Evolutionary conservation across 192 early-diverging fungal genomes (phyloP), one percentile per base, ranked within the genome.

Genomic region (Fimicolochytrium jonesii): DNA sequence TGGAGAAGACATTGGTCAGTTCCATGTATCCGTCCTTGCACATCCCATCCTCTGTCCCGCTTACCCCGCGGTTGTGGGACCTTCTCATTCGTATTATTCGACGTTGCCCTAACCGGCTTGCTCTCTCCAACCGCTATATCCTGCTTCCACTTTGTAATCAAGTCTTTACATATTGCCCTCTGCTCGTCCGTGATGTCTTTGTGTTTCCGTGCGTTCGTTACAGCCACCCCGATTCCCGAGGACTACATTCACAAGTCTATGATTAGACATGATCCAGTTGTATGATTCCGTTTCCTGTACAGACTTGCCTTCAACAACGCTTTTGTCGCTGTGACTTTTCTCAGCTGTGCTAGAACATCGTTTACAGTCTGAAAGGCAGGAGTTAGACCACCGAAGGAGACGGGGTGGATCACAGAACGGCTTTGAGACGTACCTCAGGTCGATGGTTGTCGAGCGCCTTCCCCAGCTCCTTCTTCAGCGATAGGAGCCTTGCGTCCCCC

Each of bases 81-180:
- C 37, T 11, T 39, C 37, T 17, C 37, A 9, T 39, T 17, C 80
- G 11, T 62, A 57, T 33, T 66, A 72, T n/a, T 69, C 69, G 9
- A 77, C 71, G 15, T 72, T 73, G 34, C 43, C 45, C 1, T 60
- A 53, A 26, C 49, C 29, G 18, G 66, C 68, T 13, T 45, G n/a
- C n/a, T n/a, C n/a, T n/a, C n/a, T n/a, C 18, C 31, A 32, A 59
- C 51, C 39, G 41, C 71, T 69, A 85, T 78, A 49, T 92, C 90
- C 25, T 78, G 75, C 71, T 92, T 94, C 93, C 93, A 95, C 44
- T 88, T 90, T 60, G 78, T 76, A 3, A 94, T 86, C 39, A 91
- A 76, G 36, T 77, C 82, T 61, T 88, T 91, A 2, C 88, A 84
- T 35, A 77, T 51, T 22, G 61, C 69, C 0, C 86, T 77, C 11